Evolutionary conservation across 768 basidiomycete species (phyloP).

Genomic region (Mycena latifolia): DNA sequence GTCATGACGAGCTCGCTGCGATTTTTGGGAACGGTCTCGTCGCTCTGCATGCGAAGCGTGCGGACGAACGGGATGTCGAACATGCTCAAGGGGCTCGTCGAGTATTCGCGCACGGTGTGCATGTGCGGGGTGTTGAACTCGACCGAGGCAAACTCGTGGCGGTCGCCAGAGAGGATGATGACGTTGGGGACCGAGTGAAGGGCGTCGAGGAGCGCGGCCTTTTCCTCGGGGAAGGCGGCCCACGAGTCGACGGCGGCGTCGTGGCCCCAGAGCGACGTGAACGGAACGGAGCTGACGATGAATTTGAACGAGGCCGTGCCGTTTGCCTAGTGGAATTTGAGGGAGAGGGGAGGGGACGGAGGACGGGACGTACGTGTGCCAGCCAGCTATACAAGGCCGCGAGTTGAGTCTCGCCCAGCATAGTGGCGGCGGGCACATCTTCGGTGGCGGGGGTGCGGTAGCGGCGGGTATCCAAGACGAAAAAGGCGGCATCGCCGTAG

Average conservation of each 20-base stretch:
- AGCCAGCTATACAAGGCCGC: slow-evolving; percentile 74
- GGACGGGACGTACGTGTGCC: slow-evolving; percentile 52
- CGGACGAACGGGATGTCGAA: slow-evolving; percentile 73
- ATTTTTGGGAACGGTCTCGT: slow-evolving; percentile 53
- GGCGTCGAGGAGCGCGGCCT: slow-evolving; percentile 65
- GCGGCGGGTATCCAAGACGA: slow-evolving; percentile 81
- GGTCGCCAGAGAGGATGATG: slow-evolving; percentile 76
- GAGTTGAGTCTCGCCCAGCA: slow-evolving; percentile 79
- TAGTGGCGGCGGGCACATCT: slow-evolving; percentile 60
- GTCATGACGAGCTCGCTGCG: slow-evolving; percentile 43
- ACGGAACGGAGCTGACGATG: slow-evolving; percentile 78
- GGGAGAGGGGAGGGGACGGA: not conserved
- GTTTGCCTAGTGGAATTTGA: slow-evolving; percentile 62
- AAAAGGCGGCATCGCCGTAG: slow-evolving; percentile 79
- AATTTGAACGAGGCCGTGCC: slow-evolving; percentile 83
- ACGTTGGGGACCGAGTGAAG: slow-evolving; percentile 80
- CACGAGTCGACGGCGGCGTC: slow-evolving; percentile 77
- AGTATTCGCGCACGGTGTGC: slow-evolving; percentile 70
- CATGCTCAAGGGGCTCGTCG: slow-evolving; percentile 79
- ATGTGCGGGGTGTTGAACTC: slow-evolving; percentile 60
- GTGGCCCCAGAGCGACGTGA: slow-evolving; percentile 78
- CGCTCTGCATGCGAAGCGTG: slow-evolving; percentile 62
- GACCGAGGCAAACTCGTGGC: slow-evolving; percentile 84
- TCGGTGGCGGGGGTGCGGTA: slow-evolving; percentile 61
- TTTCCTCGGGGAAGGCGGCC: slow-evolving; percentile 74